Base-by-base conservation (phyloP, 148 eudicot genomes). In the Vaccinium macrocarpon region DNA sequence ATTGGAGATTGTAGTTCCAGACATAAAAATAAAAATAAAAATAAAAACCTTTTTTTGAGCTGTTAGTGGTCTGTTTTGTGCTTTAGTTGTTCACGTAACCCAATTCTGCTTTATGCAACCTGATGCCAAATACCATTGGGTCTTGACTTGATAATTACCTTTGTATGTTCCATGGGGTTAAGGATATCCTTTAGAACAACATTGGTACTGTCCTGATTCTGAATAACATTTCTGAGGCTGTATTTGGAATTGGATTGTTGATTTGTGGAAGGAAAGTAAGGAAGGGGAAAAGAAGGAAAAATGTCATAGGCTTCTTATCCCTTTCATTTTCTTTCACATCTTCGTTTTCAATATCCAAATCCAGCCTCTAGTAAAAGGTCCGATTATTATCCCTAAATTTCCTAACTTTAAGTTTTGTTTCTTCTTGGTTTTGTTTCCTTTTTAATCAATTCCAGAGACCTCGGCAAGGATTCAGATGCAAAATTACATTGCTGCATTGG, bases 401-500 rank as follows among this genome's bases (percentile, higher is more conserved):
- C 21, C 61, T 49, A 46, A 62, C 53, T 9, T 19, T 5, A 0
- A 8, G 50, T 77, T 84, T 23, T 74, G 62, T 85, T 49, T 49
- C 27, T 62, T 62, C 8, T 21, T 62, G 10, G 23, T 8, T 62
- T 75, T 35, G 0, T 71, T 83, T 14, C 21, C 27, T 0, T n/a
- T 38, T 57, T 64, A 85, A 25, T 84, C 14, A 57, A 73, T 85
- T 81, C 78, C 93, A 96, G 99, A 93, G 80, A 85, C 87, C 51
- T 90, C 99, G 9, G 98, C 99, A 6, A 89, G 84, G 87, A 84
- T 81, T 76, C 88, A 92, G 82, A 97, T 97, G 99, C 94, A 97
- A 88, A 88, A 32, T 83, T 97, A 89, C 77, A 76, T 97, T 19
- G 76, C 91, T 18, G 88, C 96, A 19, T 93, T 92, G 19, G 82